Conservation (phyloP, 495 filamentous ascomycete genomes). For the Ascobolus immersus region DNA sequence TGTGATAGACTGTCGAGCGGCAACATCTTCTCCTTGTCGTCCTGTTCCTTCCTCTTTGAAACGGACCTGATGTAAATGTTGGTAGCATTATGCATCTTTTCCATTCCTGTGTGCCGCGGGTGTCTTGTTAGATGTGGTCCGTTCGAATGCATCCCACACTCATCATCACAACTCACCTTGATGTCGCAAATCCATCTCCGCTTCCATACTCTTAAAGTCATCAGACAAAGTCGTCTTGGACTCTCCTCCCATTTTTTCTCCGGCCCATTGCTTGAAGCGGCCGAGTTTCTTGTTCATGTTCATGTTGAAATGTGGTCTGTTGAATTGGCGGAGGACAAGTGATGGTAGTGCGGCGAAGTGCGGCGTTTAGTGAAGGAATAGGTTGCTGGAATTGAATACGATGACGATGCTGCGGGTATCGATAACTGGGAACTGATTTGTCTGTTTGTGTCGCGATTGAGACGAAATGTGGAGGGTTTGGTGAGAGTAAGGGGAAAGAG, state of each 20-base stretch:
- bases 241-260: slow-evolving; percentile 89
- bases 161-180: slow-evolving; percentile 35
- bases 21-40: slow-evolving; percentile 51
- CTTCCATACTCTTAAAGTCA: slow-evolving; percentile 78
- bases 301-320: too few species aligned
- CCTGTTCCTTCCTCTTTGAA: slow-evolving; percentile 58
- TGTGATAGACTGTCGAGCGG: slow-evolving; percentile 61
- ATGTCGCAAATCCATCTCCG: slow-evolving; percentile 75
- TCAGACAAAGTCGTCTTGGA: slow-evolving; percentile 70
- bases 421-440: too few species aligned
- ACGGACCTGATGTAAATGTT: slow-evolving; percentile 73
- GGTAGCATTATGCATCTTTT: slow-evolving; percentile 75
- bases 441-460: too few species aligned
- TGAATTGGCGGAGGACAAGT: too few species aligned
- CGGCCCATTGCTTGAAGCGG: slow-evolving; percentile 94
- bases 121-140: slow-evolving; percentile 1
- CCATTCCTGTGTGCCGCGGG: slow-evolving; percentile 41
- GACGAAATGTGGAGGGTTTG: too few species aligned
- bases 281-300: slow-evolving; percentile 92
- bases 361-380: too few species aligned
- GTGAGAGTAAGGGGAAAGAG: too few species aligned
- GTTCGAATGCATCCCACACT: background rate
- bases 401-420: too few species aligned
- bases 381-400: too few species aligned
- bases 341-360: too few species aligned